Base-by-base conservation (phyloP, 805 yeast species). In the Clavispora santaluciae region DNA sequence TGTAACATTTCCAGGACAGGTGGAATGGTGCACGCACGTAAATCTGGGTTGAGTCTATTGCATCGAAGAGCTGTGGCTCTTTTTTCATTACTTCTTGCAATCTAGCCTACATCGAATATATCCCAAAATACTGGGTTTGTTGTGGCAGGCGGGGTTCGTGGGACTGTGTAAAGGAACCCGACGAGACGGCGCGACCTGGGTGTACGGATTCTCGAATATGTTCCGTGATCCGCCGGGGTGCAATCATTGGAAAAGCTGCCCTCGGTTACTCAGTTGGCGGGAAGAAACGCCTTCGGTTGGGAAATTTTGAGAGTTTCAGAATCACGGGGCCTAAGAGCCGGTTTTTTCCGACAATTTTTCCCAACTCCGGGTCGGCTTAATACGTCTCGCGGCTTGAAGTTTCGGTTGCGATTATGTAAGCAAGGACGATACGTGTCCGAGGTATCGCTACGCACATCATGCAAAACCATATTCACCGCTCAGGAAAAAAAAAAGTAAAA, bases 351-450 rank as follows among this genome's bases (percentile, higher is more conserved):
- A n/a, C n/a, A n/a, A n/a, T n/a, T n/a, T n/a, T n/a, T n/a, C n/a
- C n/a, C n/a, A n/a, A n/a, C n/a, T 6, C 29, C 29, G 29, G 16
- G 16, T 13, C 29, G 29, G 29, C 29, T 25, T 25, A 28, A 15
- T 4, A 2, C 29, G 17, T 6, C 31, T 28, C 31, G 31, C 31
- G 18, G 31, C 31, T 6, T 15, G 20, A 12, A 16, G 20, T 8
- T 28, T 28, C 5, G 9, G 20, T 28, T 13, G 31, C 40, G 53
- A 42, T 48, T 50, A 50, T 42, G 40, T 46, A 48, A 49, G 44
- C 53, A 49, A 49, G 55, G 55, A 47, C 55, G 49, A 44, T 49
- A 45, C 53, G 55, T 46, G 55, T 47, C 55, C 55, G 55, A 49
- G 51, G 49, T 33, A 22, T 31, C 22, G 31, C 31, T 28, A 28